Percentiles rank a stretch among this genome's conserved stretches.
These are phyloP conservation scores for Mucor piriformis DNA, from an alignment of 371 early-diverging fungal species.

Conservation along the genomic window DNA sequence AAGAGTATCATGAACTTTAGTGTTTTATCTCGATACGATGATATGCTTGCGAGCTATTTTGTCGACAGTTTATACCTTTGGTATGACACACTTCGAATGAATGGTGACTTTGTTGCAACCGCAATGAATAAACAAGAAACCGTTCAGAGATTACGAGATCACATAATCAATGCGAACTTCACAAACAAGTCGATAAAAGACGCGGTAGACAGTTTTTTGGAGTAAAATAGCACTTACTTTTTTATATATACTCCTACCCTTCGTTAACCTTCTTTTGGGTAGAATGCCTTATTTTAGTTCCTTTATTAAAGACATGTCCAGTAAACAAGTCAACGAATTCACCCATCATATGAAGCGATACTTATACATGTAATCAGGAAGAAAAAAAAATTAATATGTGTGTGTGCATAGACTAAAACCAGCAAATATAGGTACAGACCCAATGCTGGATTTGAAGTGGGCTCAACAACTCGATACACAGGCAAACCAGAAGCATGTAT, in stretches of 20 bases:
- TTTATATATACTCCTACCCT: background rate
- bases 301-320: constrained; percentile 16
- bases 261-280: background rate
- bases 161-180: constrained; percentile 11
- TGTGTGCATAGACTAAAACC: background rate
- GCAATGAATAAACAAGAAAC: constrained; percentile 17
- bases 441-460: constrained; percentile 77
- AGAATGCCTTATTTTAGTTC: constrained; percentile 34
- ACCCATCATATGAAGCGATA: constrained; percentile 35
- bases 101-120: constrained; percentile 12
- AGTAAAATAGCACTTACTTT: constrained; percentile 6
- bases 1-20: constrained; percentile 27
- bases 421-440: constrained; percentile 70
- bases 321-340: constrained; percentile 26
- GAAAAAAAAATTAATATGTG: no score
- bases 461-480: constrained; percentile 70
- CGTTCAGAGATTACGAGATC: constrained; percentile 42
- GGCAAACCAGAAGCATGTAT: constrained; percentile 76
- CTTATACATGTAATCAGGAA: constrained; percentile 33
- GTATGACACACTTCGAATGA: constrained; percentile 63
- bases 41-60: constrained; percentile 61
- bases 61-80: constrained; percentile 61
- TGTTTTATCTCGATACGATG: constrained; percentile 64
- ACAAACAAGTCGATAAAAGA: constrained; percentile 31
- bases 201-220: constrained; percentile 56